Base-by-base conservation (phyloP, 176 grass and related monocot species). In the Musa beccarii region DNA sequence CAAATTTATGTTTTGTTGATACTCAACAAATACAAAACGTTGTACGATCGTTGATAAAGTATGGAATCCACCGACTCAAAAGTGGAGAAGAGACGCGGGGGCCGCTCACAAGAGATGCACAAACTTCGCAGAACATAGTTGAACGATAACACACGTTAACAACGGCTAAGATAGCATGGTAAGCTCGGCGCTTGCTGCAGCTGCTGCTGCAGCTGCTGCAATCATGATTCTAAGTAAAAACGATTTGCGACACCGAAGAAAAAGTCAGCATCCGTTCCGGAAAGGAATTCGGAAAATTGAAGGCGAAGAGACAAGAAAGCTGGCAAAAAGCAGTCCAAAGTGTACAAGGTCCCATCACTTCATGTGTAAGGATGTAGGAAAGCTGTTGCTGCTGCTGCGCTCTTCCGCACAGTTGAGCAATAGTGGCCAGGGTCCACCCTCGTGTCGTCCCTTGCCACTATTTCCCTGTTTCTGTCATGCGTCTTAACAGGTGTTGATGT, bases 401-500 rank as follows among this genome's bases (percentile, higher is more conserved):
- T 9, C 20, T 12, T 59, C 57, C 14, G 16, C 57, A 59, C 57
- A 59, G 57, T 59, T 59, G 13, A 19, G 57, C 57, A 59, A 59
- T 13, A 59, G 57, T 59, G n/a, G 57, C 3, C n/a, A 19, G 16
- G 57, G 57, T 59, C 57, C 57, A 59, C 1, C 20, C 2, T 70
- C 43, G 50, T 2, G 50, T 51, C 34, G 29, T 49, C 28, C 57
- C 8, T 51, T 9, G 15, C 68, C 20, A 34, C 3, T 34, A 0
- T 1, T 51, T 49, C 68, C 2, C 57, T 17, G 29, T 34, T 34
- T 34, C 15, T 8, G 8, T 51, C 68, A 11, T 5, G 29, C 29
- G 29, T 34, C 21, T 72, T 76, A 86, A 83, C 83, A 85, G 20
- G 83, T 22, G 73, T 76, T 86, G 78, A 78, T 84, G 88, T 86